These are phyloP conservation scores for Nosema muscidifuracis DNA, from an alignment of 371 early-diverging fungal species.

Conservation along the genomic window DNA sequence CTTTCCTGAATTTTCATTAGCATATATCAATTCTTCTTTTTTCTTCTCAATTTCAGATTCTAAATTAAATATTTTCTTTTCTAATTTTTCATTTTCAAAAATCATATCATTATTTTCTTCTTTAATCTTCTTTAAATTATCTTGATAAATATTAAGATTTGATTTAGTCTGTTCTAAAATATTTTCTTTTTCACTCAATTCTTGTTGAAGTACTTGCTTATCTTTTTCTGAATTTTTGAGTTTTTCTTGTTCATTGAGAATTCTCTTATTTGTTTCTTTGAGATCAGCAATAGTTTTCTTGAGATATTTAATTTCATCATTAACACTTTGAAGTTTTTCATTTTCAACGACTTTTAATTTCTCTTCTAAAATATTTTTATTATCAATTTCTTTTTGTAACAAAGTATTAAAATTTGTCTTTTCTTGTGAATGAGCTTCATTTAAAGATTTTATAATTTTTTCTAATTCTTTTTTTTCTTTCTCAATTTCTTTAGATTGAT, in stretches of 20 bases:
- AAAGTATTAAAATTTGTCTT: neutral
- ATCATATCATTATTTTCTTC: slow-evolving; percentile 67
- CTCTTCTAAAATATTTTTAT: neutral
- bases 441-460: slow-evolving; percentile 5
- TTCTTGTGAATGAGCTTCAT: neutral
- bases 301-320: slow-evolving; percentile 44
- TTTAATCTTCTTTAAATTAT: slow-evolving; percentile 65
- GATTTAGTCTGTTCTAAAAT: slow-evolving; percentile 52
- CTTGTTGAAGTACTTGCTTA: slow-evolving; percentile 7
- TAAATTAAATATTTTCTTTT: slow-evolving; percentile 67
- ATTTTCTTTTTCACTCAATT: slow-evolving; percentile 61
- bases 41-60: slow-evolving; percentile 42
- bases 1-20: neutral
- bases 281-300: slow-evolving; percentile 1
- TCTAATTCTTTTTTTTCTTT: slow-evolving; percentile 18
- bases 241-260: slow-evolving; percentile 61
- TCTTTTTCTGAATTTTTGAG: slow-evolving; percentile 67
- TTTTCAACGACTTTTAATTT: slow-evolving; percentile 68
- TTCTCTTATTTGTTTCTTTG: neutral
- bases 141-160: slow-evolving; percentile 50
- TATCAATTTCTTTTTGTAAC: neutral
- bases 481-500: slow-evolving; percentile 60
- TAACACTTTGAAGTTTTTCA: slow-evolving; percentile 66
- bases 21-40: neutral
- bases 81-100: slow-evolving; percentile 65